Conservation (phyloP, 1,139 yeast genomes). For the Kazachstania sp. region DNA sequence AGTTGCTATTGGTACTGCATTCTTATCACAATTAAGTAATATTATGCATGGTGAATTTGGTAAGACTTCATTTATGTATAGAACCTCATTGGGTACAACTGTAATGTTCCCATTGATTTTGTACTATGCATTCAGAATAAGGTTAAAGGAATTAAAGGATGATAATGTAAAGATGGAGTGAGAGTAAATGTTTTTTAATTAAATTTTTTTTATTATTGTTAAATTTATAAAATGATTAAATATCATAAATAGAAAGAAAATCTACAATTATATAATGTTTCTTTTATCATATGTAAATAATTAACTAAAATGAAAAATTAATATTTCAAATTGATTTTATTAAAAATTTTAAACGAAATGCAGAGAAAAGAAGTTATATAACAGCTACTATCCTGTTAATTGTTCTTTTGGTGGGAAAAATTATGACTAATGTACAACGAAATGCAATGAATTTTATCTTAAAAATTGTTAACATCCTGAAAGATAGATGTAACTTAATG, state of each 20-base stretch:
- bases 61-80: slow-evolving; percentile 1
- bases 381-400: neutral
- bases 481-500: neutral
- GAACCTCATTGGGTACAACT: neutral
- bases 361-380: neutral
- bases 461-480: neutral
- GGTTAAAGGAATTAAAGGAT: slow-evolving; percentile 1
- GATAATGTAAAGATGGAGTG: neutral
- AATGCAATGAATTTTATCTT: neutral
- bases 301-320: neutral
- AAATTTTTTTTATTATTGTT: neutral
- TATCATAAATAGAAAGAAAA: neutral
- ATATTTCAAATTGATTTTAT: neutral
- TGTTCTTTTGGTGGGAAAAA: neutral
- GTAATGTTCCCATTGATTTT: slow-evolving; percentile 3
- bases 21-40: slow-evolving; percentile 4
- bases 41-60: slow-evolving; percentile 4
- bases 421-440: slow-evolving; percentile 1
- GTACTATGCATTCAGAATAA: slow-evolving; percentile 1
- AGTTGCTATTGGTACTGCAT: slow-evolving; percentile 4
- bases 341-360: neutral
- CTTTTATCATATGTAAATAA: neutral
- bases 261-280: neutral
- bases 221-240: neutral
- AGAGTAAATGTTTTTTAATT: neutral